Evolutionary conservation across 2,329 filamentous ascomycete species (phyloP).

Genomic region (Talaromyces sp.): DNA sequence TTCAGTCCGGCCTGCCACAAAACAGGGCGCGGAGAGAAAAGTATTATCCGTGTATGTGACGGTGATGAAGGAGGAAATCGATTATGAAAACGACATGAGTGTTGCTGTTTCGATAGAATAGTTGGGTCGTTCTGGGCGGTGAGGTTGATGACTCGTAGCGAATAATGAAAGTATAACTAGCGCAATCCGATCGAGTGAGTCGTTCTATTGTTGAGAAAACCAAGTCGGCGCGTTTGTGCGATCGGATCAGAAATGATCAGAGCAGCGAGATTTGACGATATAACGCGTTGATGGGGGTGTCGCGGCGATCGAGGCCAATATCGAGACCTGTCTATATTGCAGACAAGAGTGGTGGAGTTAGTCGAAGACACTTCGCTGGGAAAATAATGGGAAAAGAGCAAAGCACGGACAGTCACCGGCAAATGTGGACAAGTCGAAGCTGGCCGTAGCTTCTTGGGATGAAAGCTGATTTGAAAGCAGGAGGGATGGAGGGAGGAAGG

Average conservation of each 20-base stretch:
- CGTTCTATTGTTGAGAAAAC: background rate
- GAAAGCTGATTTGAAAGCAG: slow-evolving; percentile 1
- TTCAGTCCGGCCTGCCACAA: slow-evolving; percentile 8
- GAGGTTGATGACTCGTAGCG: background rate
- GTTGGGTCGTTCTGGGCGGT: background rate
- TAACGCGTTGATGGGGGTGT: slow-evolving; percentile 3
- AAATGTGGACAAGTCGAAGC: slow-evolving; percentile 18
- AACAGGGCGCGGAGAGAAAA: slow-evolving; percentile 8
- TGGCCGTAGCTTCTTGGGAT: background rate
- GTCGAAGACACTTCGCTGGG: slow-evolving; percentile 2
- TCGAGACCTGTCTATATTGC: background rate
- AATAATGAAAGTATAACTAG: slow-evolving; percentile 5
- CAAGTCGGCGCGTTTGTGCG: background rate
- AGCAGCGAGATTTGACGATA: background rate
- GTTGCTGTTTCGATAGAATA: background rate
- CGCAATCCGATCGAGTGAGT: background rate
- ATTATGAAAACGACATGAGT: slow-evolving; percentile 13
- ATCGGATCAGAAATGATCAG: slow-evolving; percentile 7
- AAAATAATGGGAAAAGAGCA: background rate
- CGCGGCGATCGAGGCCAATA: slow-evolving; percentile 8
- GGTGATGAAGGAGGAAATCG: background rate
- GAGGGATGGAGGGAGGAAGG: slow-evolving; percentile 6
- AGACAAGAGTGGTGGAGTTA: background rate
- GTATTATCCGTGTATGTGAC: background rate
- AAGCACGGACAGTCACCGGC: slow-evolving; percentile 1